Base-by-base conservation (phyloP, 768 basidiomycete genomes). In the Plicaturopsis crispa region DNA sequence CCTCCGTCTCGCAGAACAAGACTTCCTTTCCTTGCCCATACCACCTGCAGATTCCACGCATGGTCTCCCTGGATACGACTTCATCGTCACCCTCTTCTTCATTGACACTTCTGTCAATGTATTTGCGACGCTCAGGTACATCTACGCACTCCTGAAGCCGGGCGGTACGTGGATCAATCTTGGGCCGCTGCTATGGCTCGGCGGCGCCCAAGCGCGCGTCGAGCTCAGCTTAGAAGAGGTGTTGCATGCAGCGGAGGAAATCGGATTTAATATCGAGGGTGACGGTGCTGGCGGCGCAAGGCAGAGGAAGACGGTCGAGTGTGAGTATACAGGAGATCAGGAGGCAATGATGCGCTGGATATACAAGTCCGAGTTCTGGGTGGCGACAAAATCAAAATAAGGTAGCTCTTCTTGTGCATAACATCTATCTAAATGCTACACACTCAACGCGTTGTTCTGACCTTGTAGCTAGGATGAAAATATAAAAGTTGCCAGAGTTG, bases 121-220 rank as follows among this genome's bases (percentile, higher is more conserved):
- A 18, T 55, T 76, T 31, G 52, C 65, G 0, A 75, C 73, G 11
- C 61, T 84, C 40, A 63, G 69, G 39, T 74, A 78, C 20, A 80
- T 85, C 26, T 64, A 73, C 49, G 28, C 43, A 10, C 65, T 81
- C 16, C 66, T 85, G 12, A 64, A 64, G 23, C 75, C 78, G 0
- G 78, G 79, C 4, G 83, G 81, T 2, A 63, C 55, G 6, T 85
- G 81, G 83, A 72, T 84, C 51, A 85, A 85, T 51, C 61, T 81
- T 4, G 82, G 81, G 2, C 83, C 80, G 6, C 57, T 84, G 14
- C 61, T 84, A 3, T 81, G 78, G 77, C 72, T 73, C 1, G 63
- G 66, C 3, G 75, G 75, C 6, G 74, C 60, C 1, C 65, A 71
- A 46, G 66, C 76, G 6, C 67, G 68, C 42, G 50, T 80, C 18